Evolutionary conservation across 169 alveolate species (phyloP), one percentile per base, ranked within the genome.

Genomic region (Plasmodium vivax): DNA sequence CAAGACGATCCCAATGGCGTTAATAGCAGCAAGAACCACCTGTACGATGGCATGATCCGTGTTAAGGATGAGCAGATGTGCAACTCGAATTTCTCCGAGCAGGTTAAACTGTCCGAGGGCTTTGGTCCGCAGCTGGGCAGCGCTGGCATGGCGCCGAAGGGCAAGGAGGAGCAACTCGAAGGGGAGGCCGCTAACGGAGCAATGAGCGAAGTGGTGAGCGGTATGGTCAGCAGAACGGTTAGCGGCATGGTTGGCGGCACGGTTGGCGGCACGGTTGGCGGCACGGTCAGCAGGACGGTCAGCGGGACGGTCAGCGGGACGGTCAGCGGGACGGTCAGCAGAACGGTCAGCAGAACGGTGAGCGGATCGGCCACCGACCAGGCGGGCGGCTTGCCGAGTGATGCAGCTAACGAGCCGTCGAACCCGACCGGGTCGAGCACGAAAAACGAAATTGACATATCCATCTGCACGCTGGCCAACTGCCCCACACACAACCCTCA

Each of bases 401-500:
- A 51, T n/a, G 81, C 32, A 0, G 43, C 94, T 0, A 87, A 51
- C 30, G 82, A 30, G 36, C 58, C 74, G 30, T 87, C 94, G 0
- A 87, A 54, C 81, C 36, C 77, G 19, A 47, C 23, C 10, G 84
- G 56, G 47, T 62, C 84, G 27, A 62, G 80, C 5, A 5, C 73
- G 30, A 90, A 90, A 82, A 80, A 80, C 58, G 92, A 80, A 81
- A 74, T 90, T 12, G 94, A 90, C 77, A 90, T 62, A 81, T 80
- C 41, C 7, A 73, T 90, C 32, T 90, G 94, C 38, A 90, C 94
- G 19, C 81, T 90, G 84, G 62, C 80, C 32, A 82, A 90, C 73
- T 90, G 94, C 19, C 94, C 94, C 51, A 90, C 94, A 8, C 94
- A 90, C 83, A 90, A 90, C 80, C 94, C 94, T 2, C 94, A 90